Evolutionary conservation across 2,329 filamentous ascomycete species (phyloP).

Genomic region (Decorospora gaudefroyi): DNA sequence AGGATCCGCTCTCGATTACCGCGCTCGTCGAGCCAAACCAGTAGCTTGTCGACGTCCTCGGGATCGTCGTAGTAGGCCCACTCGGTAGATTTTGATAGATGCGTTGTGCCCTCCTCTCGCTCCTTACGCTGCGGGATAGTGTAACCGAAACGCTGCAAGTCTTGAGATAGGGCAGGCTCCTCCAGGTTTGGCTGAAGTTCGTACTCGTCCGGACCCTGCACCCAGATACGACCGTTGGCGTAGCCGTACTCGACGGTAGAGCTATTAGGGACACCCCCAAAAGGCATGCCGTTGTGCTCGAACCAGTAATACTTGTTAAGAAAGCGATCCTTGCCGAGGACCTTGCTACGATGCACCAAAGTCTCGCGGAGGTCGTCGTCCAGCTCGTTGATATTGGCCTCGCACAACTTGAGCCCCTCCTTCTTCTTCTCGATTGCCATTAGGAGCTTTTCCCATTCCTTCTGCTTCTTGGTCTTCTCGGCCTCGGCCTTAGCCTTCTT

Average conservation of each 20-base stretch:
- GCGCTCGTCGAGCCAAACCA: constrained; percentile 85
- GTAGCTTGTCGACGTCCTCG: constrained; percentile 74
- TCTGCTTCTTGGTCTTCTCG: constrained; percentile 72
- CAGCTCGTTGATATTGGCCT: constrained; percentile 80
- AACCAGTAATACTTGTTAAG: constrained; percentile 99
- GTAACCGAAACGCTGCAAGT: constrained; percentile 75
- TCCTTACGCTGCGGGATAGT: constrained; percentile 85
- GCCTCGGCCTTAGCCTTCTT: constrained; percentile 64
- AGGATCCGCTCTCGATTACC: constrained; percentile 86
- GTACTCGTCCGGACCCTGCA: constrained; percentile 90
- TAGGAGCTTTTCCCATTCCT: constrained; percentile 83
- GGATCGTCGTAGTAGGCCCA: constrained; percentile 93
- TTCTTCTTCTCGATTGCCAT: constrained; percentile 90
- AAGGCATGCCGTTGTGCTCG: constrained; percentile 97
- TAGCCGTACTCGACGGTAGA: constrained; percentile 87
- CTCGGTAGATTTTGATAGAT: constrained; percentile 74
- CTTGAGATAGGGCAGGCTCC: constrained; percentile 72
- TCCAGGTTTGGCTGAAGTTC: constrained; percentile 62
- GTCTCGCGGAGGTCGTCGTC: constrained; percentile 94
- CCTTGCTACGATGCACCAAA: constrained; percentile 85
- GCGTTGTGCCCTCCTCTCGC: constrained; percentile 80
- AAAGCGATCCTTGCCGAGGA: constrained; percentile 92
- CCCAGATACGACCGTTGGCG: constrained; percentile 93
- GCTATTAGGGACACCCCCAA: constrained; percentile 81
- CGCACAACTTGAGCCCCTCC: constrained; percentile 75